These are phyloP conservation scores for Halteria grandinella DNA, from an alignment of 73 alveolate genomes.

Conservation along the genomic window DNA sequence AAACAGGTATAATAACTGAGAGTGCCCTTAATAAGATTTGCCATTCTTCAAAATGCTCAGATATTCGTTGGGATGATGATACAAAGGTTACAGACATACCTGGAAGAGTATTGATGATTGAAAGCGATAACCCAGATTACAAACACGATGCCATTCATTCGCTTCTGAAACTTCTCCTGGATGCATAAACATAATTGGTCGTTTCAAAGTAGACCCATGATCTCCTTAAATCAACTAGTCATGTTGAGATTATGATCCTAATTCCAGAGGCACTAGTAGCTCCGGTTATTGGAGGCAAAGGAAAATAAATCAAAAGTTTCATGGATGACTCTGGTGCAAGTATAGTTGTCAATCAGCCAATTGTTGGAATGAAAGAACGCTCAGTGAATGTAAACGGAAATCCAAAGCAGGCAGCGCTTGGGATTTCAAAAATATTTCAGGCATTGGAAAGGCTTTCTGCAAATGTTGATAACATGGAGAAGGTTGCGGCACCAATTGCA, in stretches of 20 bases:
- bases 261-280: constrained; percentile 72
- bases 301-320: constrained; percentile 56
- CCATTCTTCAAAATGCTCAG: constrained; percentile 33
- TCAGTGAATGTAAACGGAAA: constrained; percentile 61
- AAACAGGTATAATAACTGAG: constrained; percentile 3
- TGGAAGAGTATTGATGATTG: constrained; percentile 46
- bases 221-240: background rate
- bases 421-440: constrained; percentile 31
- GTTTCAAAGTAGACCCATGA: background rate
- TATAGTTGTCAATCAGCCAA: constrained; percentile 71
- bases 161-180: constrained; percentile 38
- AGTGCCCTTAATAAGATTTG: constrained; percentile 21
- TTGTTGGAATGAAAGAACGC: constrained; percentile 59
- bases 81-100: constrained; percentile 52
- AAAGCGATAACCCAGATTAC: constrained; percentile 3
- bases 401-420: constrained; percentile 49
- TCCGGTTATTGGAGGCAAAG: constrained; percentile 67
- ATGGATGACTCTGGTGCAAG: constrained; percentile 56
- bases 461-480: constrained; percentile 48
- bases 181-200: background rate
- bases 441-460: constrained; percentile 53
- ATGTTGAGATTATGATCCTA: constrained; percentile 19
- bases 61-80: constrained; percentile 6
- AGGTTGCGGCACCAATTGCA: constrained; percentile 55
- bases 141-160: constrained; percentile 39